phyloP scores from a whole-genome alignment of 495 filamentous ascomycete species.

The Delitschia confertaspora region DNA sequence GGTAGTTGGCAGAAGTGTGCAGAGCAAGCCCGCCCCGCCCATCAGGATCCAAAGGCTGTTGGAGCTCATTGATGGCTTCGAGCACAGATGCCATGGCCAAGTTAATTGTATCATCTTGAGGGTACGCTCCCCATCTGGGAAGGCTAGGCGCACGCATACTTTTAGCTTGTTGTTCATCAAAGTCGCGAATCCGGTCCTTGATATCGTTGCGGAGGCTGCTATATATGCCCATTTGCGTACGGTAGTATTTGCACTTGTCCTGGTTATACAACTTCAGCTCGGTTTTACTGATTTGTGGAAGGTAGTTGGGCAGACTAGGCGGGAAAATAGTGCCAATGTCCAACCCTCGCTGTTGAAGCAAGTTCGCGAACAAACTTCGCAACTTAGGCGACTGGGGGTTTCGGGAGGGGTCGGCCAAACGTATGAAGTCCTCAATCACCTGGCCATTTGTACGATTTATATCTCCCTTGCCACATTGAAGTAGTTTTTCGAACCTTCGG shows the following conservation, averaged over 20 bases:
- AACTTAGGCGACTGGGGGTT: no score
- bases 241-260: not conserved
- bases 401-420: no score
- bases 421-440: no score
- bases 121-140: not conserved
- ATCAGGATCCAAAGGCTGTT: not conserved
- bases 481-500: no score
- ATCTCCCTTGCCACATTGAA: no score
- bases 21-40: not conserved
- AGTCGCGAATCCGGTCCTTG: no score
- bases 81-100: slow-evolving; percentile 10
- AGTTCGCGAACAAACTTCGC: no score
- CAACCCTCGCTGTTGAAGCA: no score
- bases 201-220: not conserved
- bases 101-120: slow-evolving; percentile 3
- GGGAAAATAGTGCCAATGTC: no score
- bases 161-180: no score
- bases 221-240: not conserved
- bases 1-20: no score
- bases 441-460: no score
- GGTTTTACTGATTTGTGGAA: not conserved
- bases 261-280: not conserved
- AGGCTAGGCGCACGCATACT: not conserved
- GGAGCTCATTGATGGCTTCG: slow-evolving; percentile 1
- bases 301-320: not conserved